phyloP scores from a whole-genome alignment of 192 early-diverging fungal species.

The Podila epicladia region DNA sequence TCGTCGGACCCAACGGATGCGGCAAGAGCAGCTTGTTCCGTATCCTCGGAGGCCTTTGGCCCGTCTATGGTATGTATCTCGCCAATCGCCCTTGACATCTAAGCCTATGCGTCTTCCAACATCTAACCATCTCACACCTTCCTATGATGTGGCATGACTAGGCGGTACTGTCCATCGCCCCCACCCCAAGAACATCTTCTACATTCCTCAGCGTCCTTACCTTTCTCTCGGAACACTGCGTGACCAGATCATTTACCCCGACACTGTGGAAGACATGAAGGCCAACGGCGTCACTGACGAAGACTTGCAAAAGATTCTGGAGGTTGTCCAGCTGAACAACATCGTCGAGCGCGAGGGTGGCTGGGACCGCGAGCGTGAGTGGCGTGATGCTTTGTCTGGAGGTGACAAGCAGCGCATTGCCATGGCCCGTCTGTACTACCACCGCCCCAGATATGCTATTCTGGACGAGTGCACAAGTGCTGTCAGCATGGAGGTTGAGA shows the following conservation, averaged over 20 bases:
- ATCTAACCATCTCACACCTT: not conserved
- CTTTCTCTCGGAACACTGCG: slow-evolving; percentile 92
- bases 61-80: slow-evolving; percentile 74
- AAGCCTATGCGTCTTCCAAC: not conserved
- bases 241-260: slow-evolving; percentile 98
- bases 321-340: slow-evolving; percentile 82
- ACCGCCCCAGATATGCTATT: slow-evolving; percentile 94
- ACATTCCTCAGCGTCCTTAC: slow-evolving; percentile 99
- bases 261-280: slow-evolving; percentile 84
- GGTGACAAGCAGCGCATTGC: slow-evolving; percentile 97
- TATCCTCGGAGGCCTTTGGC: slow-evolving; percentile 96
- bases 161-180: slow-evolving; percentile 79
- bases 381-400: slow-evolving; percentile 94
- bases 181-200: slow-evolving; percentile 90
- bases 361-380: slow-evolving; percentile 86
- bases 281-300: slow-evolving; percentile 76
- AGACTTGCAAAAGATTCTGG: slow-evolving; percentile 81
- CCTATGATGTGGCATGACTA: slow-evolving; percentile 10
- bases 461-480: slow-evolving; percentile 92
- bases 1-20: slow-evolving; percentile 95
- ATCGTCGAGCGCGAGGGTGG: slow-evolving; percentile 94
- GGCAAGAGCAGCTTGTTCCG: slow-evolving; percentile 96
- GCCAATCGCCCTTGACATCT: not conserved
- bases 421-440: slow-evolving; percentile 98
- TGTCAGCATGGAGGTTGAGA: slow-evolving; percentile 96